These are phyloP conservation scores for Podaxis sp. DNA, from an alignment of 768 basidiomycete species.

Conservation along the genomic window DNA sequence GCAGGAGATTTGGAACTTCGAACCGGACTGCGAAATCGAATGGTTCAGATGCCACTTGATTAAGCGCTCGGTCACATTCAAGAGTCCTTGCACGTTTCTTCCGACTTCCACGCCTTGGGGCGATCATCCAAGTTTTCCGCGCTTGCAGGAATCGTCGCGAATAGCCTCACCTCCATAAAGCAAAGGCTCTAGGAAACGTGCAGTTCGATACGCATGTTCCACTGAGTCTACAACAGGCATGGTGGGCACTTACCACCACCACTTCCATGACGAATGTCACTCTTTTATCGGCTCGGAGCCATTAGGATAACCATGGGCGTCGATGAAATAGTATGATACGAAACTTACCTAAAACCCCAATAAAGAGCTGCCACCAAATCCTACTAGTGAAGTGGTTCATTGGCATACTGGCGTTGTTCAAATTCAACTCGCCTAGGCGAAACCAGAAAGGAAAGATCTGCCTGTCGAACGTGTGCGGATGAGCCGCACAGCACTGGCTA, in stretches of 20 bases:
- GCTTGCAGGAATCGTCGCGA: background rate
- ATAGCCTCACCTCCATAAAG: background rate
- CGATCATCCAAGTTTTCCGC: background rate
- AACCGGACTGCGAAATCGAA: background rate
- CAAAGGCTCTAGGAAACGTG: background rate
- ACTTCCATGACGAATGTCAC: background rate
- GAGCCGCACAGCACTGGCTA: too few relatives aligned
- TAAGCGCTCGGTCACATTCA: background rate
- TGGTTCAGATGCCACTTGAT: background rate
- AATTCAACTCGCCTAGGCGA: too few relatives aligned
- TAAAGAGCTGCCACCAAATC: too few relatives aligned
- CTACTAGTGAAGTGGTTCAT: too few relatives aligned
- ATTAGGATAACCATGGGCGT: background rate
- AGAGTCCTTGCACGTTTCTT: slow-evolving; percentile 5
- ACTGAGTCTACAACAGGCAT: background rate
- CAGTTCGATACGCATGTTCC: background rate
- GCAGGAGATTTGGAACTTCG: background rate
- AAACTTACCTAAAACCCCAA: background rate
- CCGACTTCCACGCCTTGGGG: background rate
- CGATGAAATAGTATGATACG: background rate
- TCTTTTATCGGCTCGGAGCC: background rate
- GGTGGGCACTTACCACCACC: background rate
- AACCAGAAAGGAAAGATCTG: too few relatives aligned
- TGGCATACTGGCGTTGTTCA: too few relatives aligned
- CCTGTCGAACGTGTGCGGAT: too few relatives aligned